Percentiles rank a stretch among this genome's conserved stretches.
Conservation (phyloP, 2,329 filamentous ascomycete species). For the Pseudocercospora ulei region DNA sequence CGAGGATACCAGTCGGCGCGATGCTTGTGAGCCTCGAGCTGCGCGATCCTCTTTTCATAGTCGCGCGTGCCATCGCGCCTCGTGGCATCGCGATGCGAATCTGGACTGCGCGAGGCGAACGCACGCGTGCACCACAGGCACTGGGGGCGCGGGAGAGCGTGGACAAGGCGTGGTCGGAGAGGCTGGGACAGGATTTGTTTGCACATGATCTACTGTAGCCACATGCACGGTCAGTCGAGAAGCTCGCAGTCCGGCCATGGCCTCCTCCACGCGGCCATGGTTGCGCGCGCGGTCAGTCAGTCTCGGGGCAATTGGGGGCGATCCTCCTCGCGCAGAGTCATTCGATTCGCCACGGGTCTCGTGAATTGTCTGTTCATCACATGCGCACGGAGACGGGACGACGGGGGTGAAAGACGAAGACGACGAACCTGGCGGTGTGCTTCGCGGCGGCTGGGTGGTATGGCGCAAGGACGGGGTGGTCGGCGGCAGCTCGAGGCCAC, state of each 20-base stretch:
- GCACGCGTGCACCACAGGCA: slow-evolving; percentile 36
- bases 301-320: slow-evolving; percentile 39
- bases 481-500: too few relatives aligned
- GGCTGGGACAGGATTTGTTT: slow-evolving; percentile 40
- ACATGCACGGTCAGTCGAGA: slow-evolving; percentile 12
- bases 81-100: slow-evolving; percentile 6
- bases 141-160: slow-evolving; percentile 25
- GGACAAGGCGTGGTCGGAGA: slow-evolving; percentile 49
- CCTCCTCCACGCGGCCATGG: not conserved
- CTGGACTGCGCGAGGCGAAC: slow-evolving; percentile 36
- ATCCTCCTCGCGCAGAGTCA: slow-evolving; percentile 46
- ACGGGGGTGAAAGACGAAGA: not conserved
- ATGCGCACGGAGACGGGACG: not conserved
- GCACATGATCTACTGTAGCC: slow-evolving; percentile 25
- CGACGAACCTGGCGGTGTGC: too few relatives aligned
- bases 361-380: slow-evolving; percentile 26
- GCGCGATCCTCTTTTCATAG: slow-evolving; percentile 46
- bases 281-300: not conserved
- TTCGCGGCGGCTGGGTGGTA: too few relatives aligned
- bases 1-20: slow-evolving; percentile 51
- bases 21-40: slow-evolving; percentile 44
- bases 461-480: too few relatives aligned
- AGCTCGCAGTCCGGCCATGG: not conserved
- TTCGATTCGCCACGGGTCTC: slow-evolving; percentile 64
- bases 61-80: slow-evolving; percentile 31